Evolutionary conservation across 305 asterid genomes (phyloP).

Genomic region (Solanum hybrid): DNA sequence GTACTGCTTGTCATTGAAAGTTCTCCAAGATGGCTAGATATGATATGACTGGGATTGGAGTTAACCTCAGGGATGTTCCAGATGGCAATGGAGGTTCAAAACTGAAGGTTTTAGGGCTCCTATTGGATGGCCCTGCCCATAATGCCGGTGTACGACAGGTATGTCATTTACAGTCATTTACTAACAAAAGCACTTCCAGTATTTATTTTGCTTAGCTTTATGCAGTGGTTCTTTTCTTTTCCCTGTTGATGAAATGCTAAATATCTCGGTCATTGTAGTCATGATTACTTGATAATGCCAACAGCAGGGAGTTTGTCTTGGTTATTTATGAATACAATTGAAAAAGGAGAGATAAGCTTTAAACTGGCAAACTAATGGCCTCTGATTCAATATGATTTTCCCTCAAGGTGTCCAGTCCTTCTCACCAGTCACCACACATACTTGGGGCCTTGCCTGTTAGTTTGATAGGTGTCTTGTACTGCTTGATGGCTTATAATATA

Average conservation of each 20-base stretch:
- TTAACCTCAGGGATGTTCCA: constrained; percentile 86
- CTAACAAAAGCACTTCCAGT: constrained; percentile 6
- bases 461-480: not conserved
- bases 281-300: not conserved
- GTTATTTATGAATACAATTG: not conserved
- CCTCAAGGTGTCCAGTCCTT: not conserved
- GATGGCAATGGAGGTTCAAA: constrained; percentile 58
- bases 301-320: not conserved
- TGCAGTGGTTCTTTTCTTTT: not conserved
- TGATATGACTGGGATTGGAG: constrained; percentile 93
- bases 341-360: not conserved
- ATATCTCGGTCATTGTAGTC: not conserved
- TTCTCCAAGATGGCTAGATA: constrained; percentile 96
- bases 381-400: not conserved
- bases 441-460: not conserved
- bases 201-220: constrained; percentile 6
- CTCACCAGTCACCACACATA: not conserved
- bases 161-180: not conserved
- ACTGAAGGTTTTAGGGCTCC: constrained; percentile 85
- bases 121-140: constrained; percentile 93
- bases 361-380: not conserved
- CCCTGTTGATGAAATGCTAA: not conserved
- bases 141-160: constrained; percentile 93
- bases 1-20: constrained; percentile 61
- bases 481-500: not conserved